Conservation (phyloP, 139 green algal species). For the Chlamydomonas urium region DNA sequence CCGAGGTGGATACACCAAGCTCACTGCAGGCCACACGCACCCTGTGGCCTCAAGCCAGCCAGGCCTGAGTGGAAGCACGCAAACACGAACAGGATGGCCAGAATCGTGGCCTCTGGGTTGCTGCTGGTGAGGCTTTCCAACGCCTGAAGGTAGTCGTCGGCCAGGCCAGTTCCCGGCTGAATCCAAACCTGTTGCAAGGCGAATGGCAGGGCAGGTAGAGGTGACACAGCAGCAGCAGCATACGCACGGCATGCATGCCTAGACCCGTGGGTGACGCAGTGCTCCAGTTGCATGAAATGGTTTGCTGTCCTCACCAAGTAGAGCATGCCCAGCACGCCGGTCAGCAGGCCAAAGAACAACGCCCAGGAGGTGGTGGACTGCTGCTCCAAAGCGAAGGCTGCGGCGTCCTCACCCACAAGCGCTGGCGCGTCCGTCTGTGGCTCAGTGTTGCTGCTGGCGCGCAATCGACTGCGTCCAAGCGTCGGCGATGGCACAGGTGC, state of each 20-base stretch:
- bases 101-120: constrained; percentile 69
- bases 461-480: too few relatives aligned
- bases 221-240: neutral
- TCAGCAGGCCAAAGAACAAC: constrained; percentile 74
- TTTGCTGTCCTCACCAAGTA: constrained; percentile 61
- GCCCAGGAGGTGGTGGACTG: constrained; percentile 78
- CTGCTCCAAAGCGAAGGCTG: constrained; percentile 65
- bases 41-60: constrained; percentile 74
- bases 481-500: too few relatives aligned
- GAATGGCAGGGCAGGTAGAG: neutral
- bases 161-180: constrained; percentile 61
- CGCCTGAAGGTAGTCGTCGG: constrained; percentile 56
- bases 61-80: constrained; percentile 84
- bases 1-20: neutral
- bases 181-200: constrained; percentile 70
- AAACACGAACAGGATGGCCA: constrained; percentile 83
- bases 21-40: constrained; percentile 27
- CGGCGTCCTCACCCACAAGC: constrained; percentile 81
- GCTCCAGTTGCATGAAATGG: neutral
- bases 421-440: too few relatives aligned
- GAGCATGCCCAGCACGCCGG: constrained; percentile 65
- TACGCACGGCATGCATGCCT: neutral
- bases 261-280: neutral
- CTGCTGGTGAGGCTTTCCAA: constrained; percentile 42
- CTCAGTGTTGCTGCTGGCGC: too few relatives aligned